phyloP scores from a whole-genome alignment of 2,329 filamentous ascomycete species.

The Biscogniauxia sp. region DNA sequence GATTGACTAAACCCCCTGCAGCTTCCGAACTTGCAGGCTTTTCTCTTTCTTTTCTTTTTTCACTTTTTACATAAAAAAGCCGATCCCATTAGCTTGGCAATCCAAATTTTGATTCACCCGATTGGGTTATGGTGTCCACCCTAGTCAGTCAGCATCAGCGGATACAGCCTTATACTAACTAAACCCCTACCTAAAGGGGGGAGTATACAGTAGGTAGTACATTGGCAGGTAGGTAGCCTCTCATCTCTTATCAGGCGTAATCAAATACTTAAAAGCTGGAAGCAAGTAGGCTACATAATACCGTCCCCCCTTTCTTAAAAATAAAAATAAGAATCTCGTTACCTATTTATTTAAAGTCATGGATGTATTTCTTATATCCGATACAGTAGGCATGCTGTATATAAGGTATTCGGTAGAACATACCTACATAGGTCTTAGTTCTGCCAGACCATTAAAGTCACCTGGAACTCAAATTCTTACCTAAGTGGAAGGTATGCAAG shows the following conservation, averaged over 20 bases:
- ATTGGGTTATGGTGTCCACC: slow-evolving; percentile 3
- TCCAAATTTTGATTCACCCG: slow-evolving; percentile 1
- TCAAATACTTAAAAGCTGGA: neutral
- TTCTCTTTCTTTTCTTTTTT: slow-evolving; percentile 3
- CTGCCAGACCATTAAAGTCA: too few species aligned
- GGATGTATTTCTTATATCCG: too few species aligned
- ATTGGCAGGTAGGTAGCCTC: neutral
- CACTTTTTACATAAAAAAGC: slow-evolving; percentile 6
- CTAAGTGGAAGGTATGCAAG: too few species aligned
- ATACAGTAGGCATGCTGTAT: too few species aligned
- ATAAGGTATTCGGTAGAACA: too few species aligned
- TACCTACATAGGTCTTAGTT: too few species aligned
- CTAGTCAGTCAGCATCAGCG: neutral
- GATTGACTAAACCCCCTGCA: slow-evolving; percentile 1
- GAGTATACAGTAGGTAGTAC: neutral
- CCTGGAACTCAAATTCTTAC: too few species aligned
- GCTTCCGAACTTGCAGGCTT: slow-evolving; percentile 3
- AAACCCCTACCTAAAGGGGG: neutral
- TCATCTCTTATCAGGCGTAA: neutral
- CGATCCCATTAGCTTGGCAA: slow-evolving; percentile 8
- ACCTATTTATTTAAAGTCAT: too few species aligned
- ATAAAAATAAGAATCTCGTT: too few species aligned
- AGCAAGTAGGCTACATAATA: too few species aligned
- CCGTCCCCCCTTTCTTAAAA: too few species aligned
- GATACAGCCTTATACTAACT: neutral